Percentiles rank a stretch among this genome's conserved stretches.
These are phyloP conservation scores for Xylaria hypoxylon DNA, from an alignment of 2,329 filamentous ascomycete species.

Conservation along the genomic window DNA sequence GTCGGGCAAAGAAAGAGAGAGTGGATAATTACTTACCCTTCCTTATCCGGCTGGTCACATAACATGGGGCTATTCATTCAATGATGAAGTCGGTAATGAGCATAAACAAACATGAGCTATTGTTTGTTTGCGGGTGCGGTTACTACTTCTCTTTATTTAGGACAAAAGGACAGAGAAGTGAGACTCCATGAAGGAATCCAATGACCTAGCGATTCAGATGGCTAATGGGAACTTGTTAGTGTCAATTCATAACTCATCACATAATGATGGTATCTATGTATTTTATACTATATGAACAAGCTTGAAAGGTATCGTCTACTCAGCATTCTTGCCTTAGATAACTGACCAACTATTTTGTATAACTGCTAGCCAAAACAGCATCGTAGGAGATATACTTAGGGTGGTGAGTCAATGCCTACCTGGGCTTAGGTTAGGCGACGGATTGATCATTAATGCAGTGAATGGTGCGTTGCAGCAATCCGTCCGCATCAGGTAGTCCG, in stretches of 20 bases:
- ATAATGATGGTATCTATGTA: not conserved
- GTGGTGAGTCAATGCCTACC: conserved; percentile 2
- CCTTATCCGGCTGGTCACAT: conserved; percentile 3
- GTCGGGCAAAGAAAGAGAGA: not conserved
- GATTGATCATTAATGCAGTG: conserved; percentile 15
- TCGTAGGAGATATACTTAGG: not conserved
- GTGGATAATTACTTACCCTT: conserved; percentile 7
- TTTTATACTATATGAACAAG: not conserved
- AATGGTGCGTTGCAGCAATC: conserved; percentile 12
- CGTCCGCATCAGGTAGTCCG: conserved; percentile 33
- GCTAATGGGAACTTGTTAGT: conserved; percentile 3
- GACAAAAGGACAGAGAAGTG: conserved; percentile 2
- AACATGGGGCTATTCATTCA: not conserved
- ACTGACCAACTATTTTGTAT: not conserved
- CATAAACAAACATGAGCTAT: conserved; percentile 13
- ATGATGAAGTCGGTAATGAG: conserved; percentile 1
- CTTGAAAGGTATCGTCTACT: not conserved
- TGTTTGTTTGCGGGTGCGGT: not conserved
- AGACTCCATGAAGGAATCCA: conserved; percentile 10
- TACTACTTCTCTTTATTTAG: not conserved
- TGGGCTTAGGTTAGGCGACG: not conserved
- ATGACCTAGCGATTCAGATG: conserved; percentile 1
- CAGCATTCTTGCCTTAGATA: not conserved
- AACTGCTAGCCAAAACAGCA: not conserved
- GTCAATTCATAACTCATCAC: not conserved